A percentile compares a stretch with the other conserved stretches of the same genome.
Evolutionary conservation across 2,329 filamentous ascomycete genomes (phyloP).

Genomic region (Pezicula neosporulosa): DNA sequence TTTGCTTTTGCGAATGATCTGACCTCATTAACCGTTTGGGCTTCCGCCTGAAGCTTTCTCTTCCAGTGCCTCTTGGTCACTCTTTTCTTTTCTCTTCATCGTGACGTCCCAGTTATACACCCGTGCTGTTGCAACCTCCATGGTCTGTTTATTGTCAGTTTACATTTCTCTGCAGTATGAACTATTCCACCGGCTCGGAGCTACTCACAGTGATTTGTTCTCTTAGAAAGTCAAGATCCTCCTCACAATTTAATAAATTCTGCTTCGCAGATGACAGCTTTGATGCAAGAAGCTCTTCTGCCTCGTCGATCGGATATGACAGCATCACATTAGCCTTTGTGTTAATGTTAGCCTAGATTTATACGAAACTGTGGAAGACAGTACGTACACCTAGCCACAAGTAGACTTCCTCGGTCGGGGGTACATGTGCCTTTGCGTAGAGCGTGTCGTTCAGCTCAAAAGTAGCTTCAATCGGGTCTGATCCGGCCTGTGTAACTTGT

Average conservation of each 20-base stretch:
- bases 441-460: constrained; percentile 97
- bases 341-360: constrained; percentile 9
- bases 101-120: constrained; percentile 99
- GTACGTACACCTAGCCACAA: constrained; percentile 86
- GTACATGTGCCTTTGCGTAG: constrained; percentile 81
- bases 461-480: constrained; percentile 79
- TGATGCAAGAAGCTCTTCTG: constrained; percentile 70
- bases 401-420: constrained; percentile 85
- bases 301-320: constrained; percentile 86
- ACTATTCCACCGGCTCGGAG: not conserved
- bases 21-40: constrained; percentile 22
- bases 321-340: constrained; percentile 91
- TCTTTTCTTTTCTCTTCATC: constrained; percentile 88
- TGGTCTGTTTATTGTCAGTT: constrained; percentile 29
- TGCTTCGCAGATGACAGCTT: constrained; percentile 78
- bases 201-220: constrained; percentile 88
- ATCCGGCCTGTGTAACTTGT: constrained; percentile 25
- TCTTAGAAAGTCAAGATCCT: constrained; percentile 91
- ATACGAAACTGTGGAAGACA: not conserved
- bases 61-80: constrained; percentile 47
- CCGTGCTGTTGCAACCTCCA: constrained; percentile 92
- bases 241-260: constrained; percentile 84
- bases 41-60: constrained; percentile 27
- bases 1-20: not conserved
- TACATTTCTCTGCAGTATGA: constrained; percentile 1